These are phyloP conservation scores for Yarrowia sp. DNA, from an alignment of 805 yeast genomes.

Conservation along the genomic window DNA sequence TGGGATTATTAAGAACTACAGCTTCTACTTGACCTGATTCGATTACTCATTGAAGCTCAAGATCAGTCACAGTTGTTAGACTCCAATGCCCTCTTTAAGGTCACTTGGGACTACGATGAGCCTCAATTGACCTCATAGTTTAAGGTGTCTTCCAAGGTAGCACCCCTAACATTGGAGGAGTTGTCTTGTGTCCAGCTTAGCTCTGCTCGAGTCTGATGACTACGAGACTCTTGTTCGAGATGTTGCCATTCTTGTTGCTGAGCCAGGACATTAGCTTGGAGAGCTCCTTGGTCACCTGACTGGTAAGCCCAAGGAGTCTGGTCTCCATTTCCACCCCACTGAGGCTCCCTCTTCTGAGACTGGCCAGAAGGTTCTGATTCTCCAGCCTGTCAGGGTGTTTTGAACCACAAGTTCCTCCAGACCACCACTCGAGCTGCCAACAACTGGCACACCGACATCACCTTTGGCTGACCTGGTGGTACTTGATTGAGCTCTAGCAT, in stretches of 20 bases:
- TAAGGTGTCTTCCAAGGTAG: too few species aligned
- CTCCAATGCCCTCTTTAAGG: too few species aligned
- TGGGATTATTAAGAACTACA: too few species aligned
- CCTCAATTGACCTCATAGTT: too few species aligned
- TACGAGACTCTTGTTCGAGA: conserved; percentile 46
- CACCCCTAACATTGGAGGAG: too few species aligned
- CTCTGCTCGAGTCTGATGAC: conserved; percentile 45
- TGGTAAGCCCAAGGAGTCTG: conserved; percentile 47
- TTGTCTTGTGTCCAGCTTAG: too few species aligned
- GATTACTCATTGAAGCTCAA: too few species aligned
- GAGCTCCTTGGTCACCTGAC: conserved; percentile 45
- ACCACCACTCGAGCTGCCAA: conserved; percentile 45
- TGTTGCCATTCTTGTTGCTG: conserved; percentile 56
- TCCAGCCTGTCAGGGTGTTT: conserved; percentile 45
- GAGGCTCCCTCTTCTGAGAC: conserved; percentile 44
- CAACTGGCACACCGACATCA: conserved; percentile 77
- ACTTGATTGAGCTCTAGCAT: too few species aligned
- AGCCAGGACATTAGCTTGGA: conserved; percentile 55
- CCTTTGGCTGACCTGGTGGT: conserved; percentile 57
- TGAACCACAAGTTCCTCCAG: conserved; percentile 39
- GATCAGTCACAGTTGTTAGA: too few species aligned
- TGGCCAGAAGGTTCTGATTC: conserved; percentile 46
- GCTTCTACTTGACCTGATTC: too few species aligned
- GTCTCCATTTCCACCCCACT: conserved; percentile 48
- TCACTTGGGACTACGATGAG: too few species aligned